Evolutionary conservation across 2,329 filamentous ascomycete genomes (phyloP).

Genomic region (Geosmithia putterillii): DNA sequence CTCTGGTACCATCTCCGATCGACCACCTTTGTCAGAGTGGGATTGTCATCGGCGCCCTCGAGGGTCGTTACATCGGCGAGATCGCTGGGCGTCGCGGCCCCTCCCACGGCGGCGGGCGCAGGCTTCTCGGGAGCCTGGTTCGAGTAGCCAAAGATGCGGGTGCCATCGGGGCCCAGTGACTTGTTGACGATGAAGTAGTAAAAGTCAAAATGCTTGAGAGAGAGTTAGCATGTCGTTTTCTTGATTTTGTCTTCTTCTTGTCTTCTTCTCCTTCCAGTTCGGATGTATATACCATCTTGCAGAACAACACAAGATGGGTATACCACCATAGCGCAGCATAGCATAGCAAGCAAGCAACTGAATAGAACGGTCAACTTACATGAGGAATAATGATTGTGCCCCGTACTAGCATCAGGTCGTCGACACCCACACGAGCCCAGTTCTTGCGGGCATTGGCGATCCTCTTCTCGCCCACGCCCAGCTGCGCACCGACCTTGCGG

Average conservation of each 20-base stretch:
- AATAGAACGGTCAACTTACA: constrained; percentile 40
- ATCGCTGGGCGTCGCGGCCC: constrained; percentile 21
- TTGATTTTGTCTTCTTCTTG: neutral
- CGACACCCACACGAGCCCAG: constrained; percentile 89
- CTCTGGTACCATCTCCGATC: constrained; percentile 93
- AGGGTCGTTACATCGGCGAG: constrained; percentile 39
- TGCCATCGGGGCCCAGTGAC: constrained; percentile 58
- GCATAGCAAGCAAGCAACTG: neutral
- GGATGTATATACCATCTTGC: too few relatives aligned
- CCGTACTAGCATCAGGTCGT: constrained; percentile 87
- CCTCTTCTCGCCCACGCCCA: constrained; percentile 55
- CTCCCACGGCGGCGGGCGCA: constrained; percentile 16
- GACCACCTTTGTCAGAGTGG: constrained; percentile 80
- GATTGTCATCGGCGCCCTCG: constrained; percentile 70
- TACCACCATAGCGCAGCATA: neutral
- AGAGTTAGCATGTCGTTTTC: constrained; percentile 7
- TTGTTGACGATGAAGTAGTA: constrained; percentile 95
- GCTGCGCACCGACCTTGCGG: constrained; percentile 76
- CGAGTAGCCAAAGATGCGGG: constrained; percentile 65
- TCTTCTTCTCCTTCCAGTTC: neutral
- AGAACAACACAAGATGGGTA: too few relatives aligned
- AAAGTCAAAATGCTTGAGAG: constrained; percentile 78
- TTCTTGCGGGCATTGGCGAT: constrained; percentile 46
- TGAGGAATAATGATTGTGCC: constrained; percentile 89
- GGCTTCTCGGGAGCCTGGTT: constrained; percentile 29